Base-by-base conservation (phyloP, 2,329 filamentous ascomycete genomes). In the Fusarium sp. region DNA sequence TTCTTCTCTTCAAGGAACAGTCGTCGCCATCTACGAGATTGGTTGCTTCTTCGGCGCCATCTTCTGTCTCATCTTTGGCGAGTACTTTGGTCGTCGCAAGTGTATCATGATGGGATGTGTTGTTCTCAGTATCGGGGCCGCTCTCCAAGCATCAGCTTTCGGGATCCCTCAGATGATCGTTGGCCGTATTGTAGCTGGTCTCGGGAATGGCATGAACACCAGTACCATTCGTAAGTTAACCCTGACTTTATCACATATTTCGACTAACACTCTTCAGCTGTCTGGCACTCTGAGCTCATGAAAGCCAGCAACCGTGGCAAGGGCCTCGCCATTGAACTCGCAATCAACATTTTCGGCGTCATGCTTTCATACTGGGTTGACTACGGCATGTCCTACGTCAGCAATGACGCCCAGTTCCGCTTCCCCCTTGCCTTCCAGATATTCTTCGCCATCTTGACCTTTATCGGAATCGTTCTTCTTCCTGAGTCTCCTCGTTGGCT, bases 31-130 rank as follows among this genome's bases (percentile, higher is more conserved):
- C n/a, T 85, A 85, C 63, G 83, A 85, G 66, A 79, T 85, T 27
- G 86, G 86, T 4, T 86, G 84, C 68, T 85, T 86, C 74, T 78
- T 85, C 21, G 84, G 85, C 38, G 82, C 85, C 46, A 80, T 86
- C 60, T 79, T 82, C 60, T 79, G 77, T 33, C 75, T 79, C 60
- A 76, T 75, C 64, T 81, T 82, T 11, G 85, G 85, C 15, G 85
- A 87, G 69, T 78, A 73, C 29, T 73, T 87, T 16, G 86, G 86
- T 25, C 80, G 86, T 66, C 79, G 70, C 60, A 79, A 64, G 75
- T 82, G 66, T 76, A 86, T 78, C 66, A 72, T 85, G 60, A 56
- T 84, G 21, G 84, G 84, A 1, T 82, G 80, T 29, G 69, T 79
- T 14, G 76, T 85, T 41, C 81, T 85, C 27, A 78, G 79, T n/a